Conservation (phyloP, 116 monocot genomes). For the Phalaenopsis hybrid region DNA sequence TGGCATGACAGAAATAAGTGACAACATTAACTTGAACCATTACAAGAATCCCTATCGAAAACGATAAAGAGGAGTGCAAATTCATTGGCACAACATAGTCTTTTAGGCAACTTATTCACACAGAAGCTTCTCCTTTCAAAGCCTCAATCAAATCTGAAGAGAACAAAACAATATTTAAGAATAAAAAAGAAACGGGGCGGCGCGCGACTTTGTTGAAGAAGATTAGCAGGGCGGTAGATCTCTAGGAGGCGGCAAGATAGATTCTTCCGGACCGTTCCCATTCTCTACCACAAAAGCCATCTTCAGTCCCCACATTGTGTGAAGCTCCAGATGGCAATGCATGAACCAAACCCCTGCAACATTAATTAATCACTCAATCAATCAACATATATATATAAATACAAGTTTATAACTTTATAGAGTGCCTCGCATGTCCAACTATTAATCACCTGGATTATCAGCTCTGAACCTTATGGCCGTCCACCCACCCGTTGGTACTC, state of each 20-base stretch:
- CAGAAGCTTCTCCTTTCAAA: neutral
- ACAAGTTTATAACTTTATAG: neutral
- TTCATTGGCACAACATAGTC: neutral
- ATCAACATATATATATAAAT: too few species aligned
- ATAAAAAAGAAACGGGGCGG: neutral
- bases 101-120: neutral
- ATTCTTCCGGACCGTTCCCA: neutral
- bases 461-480: slow-evolving; percentile 65
- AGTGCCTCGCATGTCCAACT: neutral
- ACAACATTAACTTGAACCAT: neutral
- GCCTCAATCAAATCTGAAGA: neutral
- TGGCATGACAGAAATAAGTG: neutral
- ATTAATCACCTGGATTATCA: slow-evolving; percentile 57
- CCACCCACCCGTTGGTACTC: slow-evolving; percentile 76
- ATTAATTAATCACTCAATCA: too few species aligned
- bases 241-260: neutral
- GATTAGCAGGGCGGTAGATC: slow-evolving; percentile 2
- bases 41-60: neutral
- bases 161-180: neutral
- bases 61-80: too few species aligned
- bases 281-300: neutral
- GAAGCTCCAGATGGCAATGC: slow-evolving; percentile 8
- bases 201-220: neutral
- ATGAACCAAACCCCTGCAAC: slow-evolving; percentile 6
- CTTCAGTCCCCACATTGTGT: neutral